Conservation (phyloP, 164 flowering plant species). For the Vitis riparia region DNA sequence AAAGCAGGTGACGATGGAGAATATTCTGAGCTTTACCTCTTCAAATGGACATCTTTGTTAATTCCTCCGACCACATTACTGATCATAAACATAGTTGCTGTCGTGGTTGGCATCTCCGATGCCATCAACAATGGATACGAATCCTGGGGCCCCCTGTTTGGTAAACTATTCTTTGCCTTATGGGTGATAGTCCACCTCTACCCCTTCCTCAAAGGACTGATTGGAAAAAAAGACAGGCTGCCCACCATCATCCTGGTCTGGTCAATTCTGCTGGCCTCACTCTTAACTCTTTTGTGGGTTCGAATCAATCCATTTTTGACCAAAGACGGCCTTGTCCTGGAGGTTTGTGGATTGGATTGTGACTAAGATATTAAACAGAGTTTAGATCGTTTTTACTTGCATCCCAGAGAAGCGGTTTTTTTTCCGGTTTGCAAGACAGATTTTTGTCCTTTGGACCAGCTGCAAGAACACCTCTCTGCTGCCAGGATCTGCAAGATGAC, state of each 20-base stretch:
- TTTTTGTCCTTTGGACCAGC: too few species aligned
- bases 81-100: constrained; percentile 39
- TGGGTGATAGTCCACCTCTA: constrained; percentile 42
- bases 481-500: too few species aligned
- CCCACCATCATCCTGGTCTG: constrained; percentile 51
- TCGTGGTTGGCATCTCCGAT: constrained; percentile 41
- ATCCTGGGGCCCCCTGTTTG: constrained; percentile 35
- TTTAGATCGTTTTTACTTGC: too few species aligned
- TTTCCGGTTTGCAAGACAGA: too few species aligned
- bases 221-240: constrained; percentile 37
- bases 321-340: constrained; percentile 24
- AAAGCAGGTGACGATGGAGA: constrained; percentile 47
- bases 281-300: constrained; percentile 32
- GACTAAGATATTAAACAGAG: constrained; percentile 1
- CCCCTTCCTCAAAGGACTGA: constrained; percentile 51
- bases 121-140: constrained; percentile 50
- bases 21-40: constrained; percentile 38
- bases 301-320: constrained; percentile 31
- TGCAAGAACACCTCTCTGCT: too few species aligned
- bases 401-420: too few species aligned
- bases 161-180: constrained; percentile 30
- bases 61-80: constrained; percentile 32
- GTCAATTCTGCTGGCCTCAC: not conserved
- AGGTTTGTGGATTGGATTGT: constrained; percentile 30
- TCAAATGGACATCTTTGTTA: constrained; percentile 47